Base-by-base conservation (phyloP, 768 basidiomycete species). In the Holtermannia corniformis region DNA sequence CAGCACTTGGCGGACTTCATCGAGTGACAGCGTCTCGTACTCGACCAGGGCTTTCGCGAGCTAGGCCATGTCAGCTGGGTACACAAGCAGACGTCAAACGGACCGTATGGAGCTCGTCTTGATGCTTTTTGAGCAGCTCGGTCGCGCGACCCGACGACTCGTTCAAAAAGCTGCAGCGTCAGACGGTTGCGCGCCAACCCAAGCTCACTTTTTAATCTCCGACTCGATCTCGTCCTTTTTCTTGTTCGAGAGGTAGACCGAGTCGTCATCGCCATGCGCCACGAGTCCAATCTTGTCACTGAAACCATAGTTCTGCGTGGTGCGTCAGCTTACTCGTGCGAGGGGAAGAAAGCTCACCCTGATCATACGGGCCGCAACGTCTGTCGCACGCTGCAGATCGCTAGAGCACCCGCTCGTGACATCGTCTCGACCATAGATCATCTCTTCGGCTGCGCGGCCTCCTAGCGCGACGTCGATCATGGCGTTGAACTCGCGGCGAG, bases 401-500 rank as follows among this genome's bases (percentile, higher is more conserved):
- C 86, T 88, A 51, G 85, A 86, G 45, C 89, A 90, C 20, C 93
- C 93, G 58, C 87, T 91, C 16, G 90, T 88, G 41, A 95, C 82
- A 61, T 86, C 84, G 48, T 92, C 86, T 54, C 79, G 71, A 3
- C 92, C 92, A 67, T 88, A 93, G 55, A 93, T 87, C 60, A 95
- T 72, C 74, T 87, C 88, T 73, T 99, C 95, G 21, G 95, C 95
- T 4, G 91, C 86, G 46, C 95, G 84, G 20, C 95, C 93, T 11
- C 91, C 93, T 79, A 96, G 85, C 26, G 81, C 82, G 21, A 95
- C 91, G 71, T 95, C 93, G 61, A 97, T 89, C 58, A 71, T 71
- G 1, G 73, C 73, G 10, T 64, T 62, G 67, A 71, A 70, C 56
- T 75, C 73, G 41, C 55, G 52, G 28, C 69, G 61, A 4, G 73